Evolutionary conservation across 208 protist species (phyloP).

Genomic region (Trypanosoma mega): DNA sequence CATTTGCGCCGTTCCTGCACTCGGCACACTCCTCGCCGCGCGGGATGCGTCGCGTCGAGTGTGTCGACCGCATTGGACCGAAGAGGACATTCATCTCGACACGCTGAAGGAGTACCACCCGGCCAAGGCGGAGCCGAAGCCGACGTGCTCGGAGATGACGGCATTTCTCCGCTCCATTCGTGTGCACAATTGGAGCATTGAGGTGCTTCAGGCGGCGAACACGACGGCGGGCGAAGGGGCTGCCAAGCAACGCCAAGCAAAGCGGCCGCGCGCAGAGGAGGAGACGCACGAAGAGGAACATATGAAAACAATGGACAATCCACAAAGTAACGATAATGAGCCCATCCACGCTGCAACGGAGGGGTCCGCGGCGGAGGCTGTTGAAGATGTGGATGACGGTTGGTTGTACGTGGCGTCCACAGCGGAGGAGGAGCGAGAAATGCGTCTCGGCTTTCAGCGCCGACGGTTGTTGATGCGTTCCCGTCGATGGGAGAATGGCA

Average conservation of each 20-base stretch:
- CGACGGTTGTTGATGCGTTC: too few relatives aligned
- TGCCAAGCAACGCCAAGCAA: constrained; percentile 29
- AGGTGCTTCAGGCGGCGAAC: constrained; percentile 24
- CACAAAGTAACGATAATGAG: neutral
- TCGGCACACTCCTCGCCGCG: constrained; percentile 52
- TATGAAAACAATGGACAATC: neutral
- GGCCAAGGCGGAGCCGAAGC: constrained; percentile 9
- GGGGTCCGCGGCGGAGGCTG: neutral
- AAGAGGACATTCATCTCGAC: constrained; percentile 50
- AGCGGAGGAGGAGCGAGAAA: constrained; percentile 24
- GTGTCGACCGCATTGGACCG: constrained; percentile 34
- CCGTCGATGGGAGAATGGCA: too few relatives aligned
- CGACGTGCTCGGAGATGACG: constrained; percentile 64
- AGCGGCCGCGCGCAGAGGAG: neutral
- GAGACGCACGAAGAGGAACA: neutral
- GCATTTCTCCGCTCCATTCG: constrained; percentile 68
- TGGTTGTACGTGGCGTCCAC: constrained; percentile 66
- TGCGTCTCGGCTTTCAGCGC: constrained; percentile 46
- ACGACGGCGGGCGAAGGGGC: constrained; percentile 36
- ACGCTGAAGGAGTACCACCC: constrained; percentile 62
- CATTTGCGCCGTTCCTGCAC: constrained; percentile 47
- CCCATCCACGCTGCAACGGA: neutral
- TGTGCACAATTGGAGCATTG: constrained; percentile 80
- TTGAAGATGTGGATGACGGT: constrained; percentile 48
- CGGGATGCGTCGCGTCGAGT: constrained; percentile 38